Base-by-base conservation (phyloP, 345 rosid species). In the Punica granatum region DNA sequence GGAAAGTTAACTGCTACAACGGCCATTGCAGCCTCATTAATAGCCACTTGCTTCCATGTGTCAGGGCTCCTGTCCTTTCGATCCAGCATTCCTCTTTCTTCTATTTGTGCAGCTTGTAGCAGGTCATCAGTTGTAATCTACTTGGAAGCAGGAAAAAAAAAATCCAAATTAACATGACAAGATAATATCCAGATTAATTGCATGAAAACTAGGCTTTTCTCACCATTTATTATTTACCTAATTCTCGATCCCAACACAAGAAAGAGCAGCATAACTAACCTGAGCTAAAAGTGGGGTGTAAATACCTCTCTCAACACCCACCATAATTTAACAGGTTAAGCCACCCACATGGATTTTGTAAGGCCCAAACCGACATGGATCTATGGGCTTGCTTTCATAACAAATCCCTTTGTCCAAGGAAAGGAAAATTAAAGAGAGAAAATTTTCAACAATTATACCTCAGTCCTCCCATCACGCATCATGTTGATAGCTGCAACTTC, bases 1-100 rank as follows among this genome's bases (percentile, higher is more conserved):
- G 98, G 90, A 70, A 92, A 92, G 86, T 92, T 92, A 74, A 88
- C 86, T 44, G 98, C 96, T 19, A 82, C 90, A 71, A 90, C 92
- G 67, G 98, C 98, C 92, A 88, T 90, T 23, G 98, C 95, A 41
- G 95, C 96, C 79, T 92, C 98, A 66, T 92, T 92, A 28, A 92
- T 75, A 68, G 98, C 96, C 42, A 92, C 87, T 79, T 88, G 96
- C 77, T 81, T 85, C 98, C 98, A 86, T 58, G 82, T 84, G 75
- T 84, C 88, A 37, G 77, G 75, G 75, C 96, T 86, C 72, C 98
- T 79, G 36, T 92, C 91, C 81, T 84, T 88, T 73, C 85, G 86
- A 73, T 90, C 96, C 72, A 92, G 82, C 87, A 86, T 82, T 76
- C 98, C 98, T 77, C 96, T 85, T 74, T 90, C 96, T 86, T 92